A percentile compares a stretch with the other conserved stretches of the same genome.
phyloP scores from a whole-genome alignment of 768 basidiomycete genomes.

The Vararia minispora region DNA sequence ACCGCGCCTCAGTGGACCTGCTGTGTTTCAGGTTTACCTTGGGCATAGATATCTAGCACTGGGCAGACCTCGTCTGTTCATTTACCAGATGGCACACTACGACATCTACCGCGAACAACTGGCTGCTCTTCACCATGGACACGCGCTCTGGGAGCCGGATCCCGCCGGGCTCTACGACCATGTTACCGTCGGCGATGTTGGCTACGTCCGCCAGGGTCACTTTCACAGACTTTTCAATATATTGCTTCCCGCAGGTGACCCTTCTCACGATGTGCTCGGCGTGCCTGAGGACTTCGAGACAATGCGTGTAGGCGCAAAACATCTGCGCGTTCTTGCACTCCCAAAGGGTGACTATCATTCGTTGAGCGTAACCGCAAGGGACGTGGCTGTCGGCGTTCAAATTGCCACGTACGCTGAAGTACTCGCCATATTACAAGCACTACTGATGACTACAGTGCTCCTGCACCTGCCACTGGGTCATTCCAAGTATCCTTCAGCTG shows the following conservation, averaged over 20 bases:
- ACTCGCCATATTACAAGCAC: too few relatives aligned
- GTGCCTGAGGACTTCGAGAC: conserved; percentile 1
- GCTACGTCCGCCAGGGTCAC: conserved; percentile 11
- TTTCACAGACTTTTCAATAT: conserved; percentile 14
- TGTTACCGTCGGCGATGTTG: conserved; percentile 15
- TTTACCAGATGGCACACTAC: not conserved
- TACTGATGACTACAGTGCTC: too few relatives aligned
- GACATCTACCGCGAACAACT: conserved; percentile 12
- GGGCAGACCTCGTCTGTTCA: not conserved
- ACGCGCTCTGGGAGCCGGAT: conserved; percentile 13
- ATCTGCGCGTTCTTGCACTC: too few relatives aligned
- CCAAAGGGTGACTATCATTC: too few relatives aligned
- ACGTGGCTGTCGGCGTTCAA: too few relatives aligned
- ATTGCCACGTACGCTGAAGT: too few relatives aligned
- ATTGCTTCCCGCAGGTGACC: conserved; percentile 5
- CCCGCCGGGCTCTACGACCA: conserved; percentile 11
- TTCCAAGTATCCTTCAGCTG: conserved; percentile 3
- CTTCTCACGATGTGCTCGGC: not conserved
- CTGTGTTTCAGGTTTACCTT: not conserved
- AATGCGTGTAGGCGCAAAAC: too few relatives aligned
- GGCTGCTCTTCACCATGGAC: conserved; percentile 3
- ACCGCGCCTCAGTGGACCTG: not conserved
- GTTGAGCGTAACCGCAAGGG: too few relatives aligned
- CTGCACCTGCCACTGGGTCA: too few relatives aligned
- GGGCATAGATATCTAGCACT: not conserved